These are phyloP conservation scores for Phaeophleospora eucalypticola DNA, from an alignment of 2,329 filamentous ascomycete genomes.

Conservation along the genomic window DNA sequence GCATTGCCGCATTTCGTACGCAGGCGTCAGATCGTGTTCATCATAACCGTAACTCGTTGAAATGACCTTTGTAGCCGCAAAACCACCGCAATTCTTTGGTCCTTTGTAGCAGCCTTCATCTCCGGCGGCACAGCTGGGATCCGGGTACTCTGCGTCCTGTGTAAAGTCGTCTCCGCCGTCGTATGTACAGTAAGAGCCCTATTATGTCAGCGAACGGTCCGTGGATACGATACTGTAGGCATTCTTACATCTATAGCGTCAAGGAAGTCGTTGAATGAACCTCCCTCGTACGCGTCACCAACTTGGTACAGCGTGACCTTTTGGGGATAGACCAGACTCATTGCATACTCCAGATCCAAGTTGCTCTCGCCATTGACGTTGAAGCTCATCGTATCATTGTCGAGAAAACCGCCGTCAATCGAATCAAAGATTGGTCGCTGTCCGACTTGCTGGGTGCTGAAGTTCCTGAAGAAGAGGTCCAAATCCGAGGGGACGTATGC, in stretches of 20 bases:
- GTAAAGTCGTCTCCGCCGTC: conserved; percentile 28
- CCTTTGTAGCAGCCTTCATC: conserved; percentile 37
- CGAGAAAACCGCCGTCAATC: conserved; percentile 34
- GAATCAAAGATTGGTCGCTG: conserved; percentile 30
- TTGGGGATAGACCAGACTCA: conserved; percentile 48
- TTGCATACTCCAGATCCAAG: conserved; percentile 8
- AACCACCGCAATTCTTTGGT: conserved; percentile 44
- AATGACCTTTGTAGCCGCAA: conserved; percentile 50
- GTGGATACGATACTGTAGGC: too few species aligned
- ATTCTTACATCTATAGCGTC: conserved; percentile 46
- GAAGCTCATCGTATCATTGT: conserved; percentile 36
- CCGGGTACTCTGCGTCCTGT: conserved; percentile 46
- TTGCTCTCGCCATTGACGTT: conserved; percentile 9
- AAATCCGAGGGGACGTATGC: conserved; percentile 43
- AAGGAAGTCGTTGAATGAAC: conserved; percentile 38
- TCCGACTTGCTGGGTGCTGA: conserved; percentile 30
- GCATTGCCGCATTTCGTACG: conserved; percentile 52
- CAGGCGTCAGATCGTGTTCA: conserved; percentile 37
- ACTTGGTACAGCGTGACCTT: conserved; percentile 31
- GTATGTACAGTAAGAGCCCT: conserved; percentile 21
- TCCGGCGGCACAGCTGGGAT: conserved; percentile 30
- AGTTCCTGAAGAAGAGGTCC: conserved; percentile 36
- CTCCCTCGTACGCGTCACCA: conserved; percentile 30
- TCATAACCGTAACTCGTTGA: conserved; percentile 51
- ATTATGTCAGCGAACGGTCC: too few species aligned